These are phyloP conservation scores for Chrysoporthe austroafricana DNA, from an alignment of 2,329 filamentous ascomycete species.

Conservation along the genomic window DNA sequence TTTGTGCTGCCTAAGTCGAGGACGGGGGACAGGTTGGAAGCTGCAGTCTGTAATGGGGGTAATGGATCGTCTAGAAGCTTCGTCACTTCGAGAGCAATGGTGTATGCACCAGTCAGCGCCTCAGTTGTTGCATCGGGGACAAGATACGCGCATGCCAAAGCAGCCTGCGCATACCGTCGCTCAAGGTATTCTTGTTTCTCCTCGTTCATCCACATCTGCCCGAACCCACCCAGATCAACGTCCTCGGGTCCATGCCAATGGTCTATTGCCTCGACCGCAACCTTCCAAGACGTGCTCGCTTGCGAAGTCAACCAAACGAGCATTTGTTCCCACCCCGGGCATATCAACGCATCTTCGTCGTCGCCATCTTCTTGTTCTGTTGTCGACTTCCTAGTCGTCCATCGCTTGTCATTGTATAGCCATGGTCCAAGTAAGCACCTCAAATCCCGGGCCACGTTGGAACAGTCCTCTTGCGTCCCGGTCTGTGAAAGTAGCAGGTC, in stretches of 20 bases:
- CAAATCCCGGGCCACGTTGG: constrained; percentile 64
- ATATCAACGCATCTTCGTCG: constrained; percentile 39
- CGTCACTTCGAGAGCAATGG: constrained; percentile 62
- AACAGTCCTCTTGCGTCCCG: constrained; percentile 43
- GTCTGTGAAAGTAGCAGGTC: constrained; percentile 65
- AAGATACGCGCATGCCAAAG: constrained; percentile 69
- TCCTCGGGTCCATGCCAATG: constrained; percentile 77
- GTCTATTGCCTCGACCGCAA: constrained; percentile 66
- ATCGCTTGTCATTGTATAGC: constrained; percentile 68
- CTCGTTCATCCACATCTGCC: constrained; percentile 61
- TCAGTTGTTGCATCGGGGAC: constrained; percentile 63
- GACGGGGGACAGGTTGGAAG: constrained; percentile 50
- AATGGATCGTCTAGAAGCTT: constrained; percentile 63
- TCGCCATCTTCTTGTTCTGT: constrained; percentile 34
- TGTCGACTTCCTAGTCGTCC: constrained; percentile 44
- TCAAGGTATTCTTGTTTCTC: constrained; percentile 63
- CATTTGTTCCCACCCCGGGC: constrained; percentile 70
- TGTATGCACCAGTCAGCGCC: constrained; percentile 63
- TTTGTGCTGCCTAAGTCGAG: constrained; percentile 37
- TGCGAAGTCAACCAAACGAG: constrained; percentile 69
- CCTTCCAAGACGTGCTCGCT: constrained; percentile 62
- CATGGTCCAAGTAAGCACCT: constrained; percentile 73
- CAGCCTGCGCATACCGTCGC: constrained; percentile 67
- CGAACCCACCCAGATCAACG: constrained; percentile 67
- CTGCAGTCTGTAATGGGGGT: constrained; percentile 53